phyloP scores from a whole-genome alignment of 2,329 filamentous ascomycete genomes.

The Ophiostoma sp. region DNA sequence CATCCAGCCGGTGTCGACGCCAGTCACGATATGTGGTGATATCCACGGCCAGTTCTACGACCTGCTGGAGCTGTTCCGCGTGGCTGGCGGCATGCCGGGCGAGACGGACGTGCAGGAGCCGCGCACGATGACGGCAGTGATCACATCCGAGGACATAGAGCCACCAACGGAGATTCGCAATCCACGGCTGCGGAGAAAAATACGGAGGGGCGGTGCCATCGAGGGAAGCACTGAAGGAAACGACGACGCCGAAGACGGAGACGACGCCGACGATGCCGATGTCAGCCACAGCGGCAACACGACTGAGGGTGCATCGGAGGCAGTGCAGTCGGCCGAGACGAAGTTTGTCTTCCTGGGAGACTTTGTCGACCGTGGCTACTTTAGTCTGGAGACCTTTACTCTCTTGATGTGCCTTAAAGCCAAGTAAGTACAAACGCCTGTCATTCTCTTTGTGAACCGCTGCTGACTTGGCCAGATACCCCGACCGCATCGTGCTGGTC shows the following conservation, averaged over 20 bases:
- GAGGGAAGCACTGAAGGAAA: slow-evolving; percentile 36
- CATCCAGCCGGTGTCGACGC: slow-evolving; percentile 94
- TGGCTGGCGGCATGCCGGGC: slow-evolving; percentile 93
- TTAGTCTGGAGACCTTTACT: slow-evolving; percentile 96
- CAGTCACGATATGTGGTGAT: slow-evolving; percentile 94
- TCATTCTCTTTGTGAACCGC: not conserved
- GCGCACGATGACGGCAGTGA: slow-evolving; percentile 64
- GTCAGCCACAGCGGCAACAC: slow-evolving; percentile 35
- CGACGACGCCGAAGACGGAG: slow-evolving; percentile 20
- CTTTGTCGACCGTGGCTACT: slow-evolving; percentile 95
- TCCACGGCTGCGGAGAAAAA: slow-evolving; percentile 79
- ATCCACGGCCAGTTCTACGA: slow-evolving; percentile 99
- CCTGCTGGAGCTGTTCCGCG: slow-evolving; percentile 90
- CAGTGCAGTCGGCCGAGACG: slow-evolving; percentile 48
- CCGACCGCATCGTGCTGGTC: slow-evolving; percentile 89
- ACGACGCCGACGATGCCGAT: slow-evolving; percentile 12
- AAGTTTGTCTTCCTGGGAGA: slow-evolving; percentile 67
- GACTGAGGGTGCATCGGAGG: slow-evolving; percentile 32
- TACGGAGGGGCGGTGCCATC: slow-evolving; percentile 53
- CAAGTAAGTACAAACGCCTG: slow-evolving; percentile 40
- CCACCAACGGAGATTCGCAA: slow-evolving; percentile 84
- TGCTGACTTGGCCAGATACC: slow-evolving; percentile 62
- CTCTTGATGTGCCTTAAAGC: slow-evolving; percentile 91
- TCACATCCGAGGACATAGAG: slow-evolving; percentile 87
- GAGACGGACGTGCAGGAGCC: slow-evolving; percentile 66